phyloP scores from a whole-genome alignment of 306 rosid species.

The Vicia villosa region DNA sequence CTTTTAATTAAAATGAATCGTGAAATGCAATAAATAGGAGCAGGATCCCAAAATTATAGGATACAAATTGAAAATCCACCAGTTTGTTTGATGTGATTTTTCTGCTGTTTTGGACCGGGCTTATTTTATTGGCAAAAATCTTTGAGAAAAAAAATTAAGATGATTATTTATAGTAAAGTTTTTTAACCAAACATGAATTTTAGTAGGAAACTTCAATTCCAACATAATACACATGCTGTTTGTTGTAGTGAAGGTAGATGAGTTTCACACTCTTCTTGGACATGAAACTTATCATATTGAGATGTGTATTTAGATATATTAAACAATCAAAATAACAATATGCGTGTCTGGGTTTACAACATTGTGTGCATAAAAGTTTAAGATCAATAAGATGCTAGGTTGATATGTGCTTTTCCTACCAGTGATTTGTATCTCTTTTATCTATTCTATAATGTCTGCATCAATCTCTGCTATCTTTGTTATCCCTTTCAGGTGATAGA shows the following conservation, averaged over 20 bases:
- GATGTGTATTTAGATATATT: slow-evolving; percentile 13
- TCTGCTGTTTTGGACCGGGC: slow-evolving; percentile 3
- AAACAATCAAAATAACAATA: slow-evolving; percentile 16
- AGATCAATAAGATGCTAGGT: slow-evolving; percentile 9
- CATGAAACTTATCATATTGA: slow-evolving; percentile 24
- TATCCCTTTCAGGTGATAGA: slow-evolving; percentile 70
- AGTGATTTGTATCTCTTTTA: slow-evolving; percentile 12
- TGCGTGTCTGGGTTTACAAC: slow-evolving; percentile 3
- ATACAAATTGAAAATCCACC: slow-evolving; percentile 11
- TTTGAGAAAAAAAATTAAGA: background rate
- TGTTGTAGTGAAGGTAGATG: slow-evolving; percentile 17
- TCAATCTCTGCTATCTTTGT: slow-evolving; percentile 36
- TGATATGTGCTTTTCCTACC: slow-evolving; percentile 13
- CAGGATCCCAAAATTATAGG: background rate
- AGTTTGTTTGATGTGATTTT: slow-evolving; percentile 7
- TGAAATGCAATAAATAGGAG: background rate
- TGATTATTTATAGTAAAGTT: background rate
- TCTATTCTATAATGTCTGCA: slow-evolving; percentile 8
- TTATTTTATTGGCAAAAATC: slow-evolving; percentile 1
- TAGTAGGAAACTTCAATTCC: background rate
- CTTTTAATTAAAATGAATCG: slow-evolving; percentile 10
- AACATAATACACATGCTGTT: slow-evolving; percentile 12
- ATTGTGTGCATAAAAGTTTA: background rate
- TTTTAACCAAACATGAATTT: slow-evolving; percentile 8
- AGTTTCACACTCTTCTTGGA: slow-evolving; percentile 9